Conservation (phyloP, 1,284 basidiomycete genomes). For the Volvariella surrecta region DNA sequence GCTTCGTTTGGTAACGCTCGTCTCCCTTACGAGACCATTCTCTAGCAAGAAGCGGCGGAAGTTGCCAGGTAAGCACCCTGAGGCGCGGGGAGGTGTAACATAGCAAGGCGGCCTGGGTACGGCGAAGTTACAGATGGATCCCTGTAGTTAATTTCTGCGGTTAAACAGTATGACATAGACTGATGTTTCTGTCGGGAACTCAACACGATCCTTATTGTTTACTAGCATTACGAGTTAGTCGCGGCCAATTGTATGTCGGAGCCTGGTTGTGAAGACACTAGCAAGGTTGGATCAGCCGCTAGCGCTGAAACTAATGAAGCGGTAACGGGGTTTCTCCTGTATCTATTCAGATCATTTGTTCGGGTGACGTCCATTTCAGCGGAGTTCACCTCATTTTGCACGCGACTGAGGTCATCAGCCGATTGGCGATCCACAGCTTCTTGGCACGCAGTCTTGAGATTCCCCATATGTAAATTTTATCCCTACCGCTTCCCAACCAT, state of each 20-base stretch:
- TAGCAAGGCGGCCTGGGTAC: conserved; percentile 46
- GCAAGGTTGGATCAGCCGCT: conserved; percentile 29
- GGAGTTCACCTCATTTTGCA: conserved; percentile 1
- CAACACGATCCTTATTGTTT: conserved; percentile 15
- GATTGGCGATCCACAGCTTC: conserved; percentile 27
- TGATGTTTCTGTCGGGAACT: conserved; percentile 41
- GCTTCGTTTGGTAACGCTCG: no score
- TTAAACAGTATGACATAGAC: conserved; percentile 64
- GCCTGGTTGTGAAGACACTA: no score
- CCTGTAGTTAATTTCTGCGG: conserved; percentile 43
- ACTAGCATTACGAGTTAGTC: no score
- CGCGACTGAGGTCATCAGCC: conserved; percentile 8
- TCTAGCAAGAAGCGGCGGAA: conserved; percentile 58
- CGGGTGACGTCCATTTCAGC: no score
- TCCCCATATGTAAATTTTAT: conserved; percentile 25
- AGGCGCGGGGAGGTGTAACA: conserved; percentile 51
- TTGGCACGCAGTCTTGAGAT: conserved; percentile 33
- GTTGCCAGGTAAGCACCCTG: conserved; percentile 65
- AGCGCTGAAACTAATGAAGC: conserved; percentile 30
- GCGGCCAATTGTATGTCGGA: conserved; percentile 16
- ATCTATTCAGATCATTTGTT: conserved; percentile 31
- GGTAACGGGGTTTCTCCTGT: conserved; percentile 39
- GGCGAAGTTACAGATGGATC: conserved; percentile 59
- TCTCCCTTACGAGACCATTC: conserved; percentile 42
- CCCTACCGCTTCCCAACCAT: conserved; percentile 37